A percentile compares a stretch with the other conserved stretches of the same genome.
phyloP scores from a whole-genome alignment of 1,284 basidiomycete species.

The Ustilago curta region DNA sequence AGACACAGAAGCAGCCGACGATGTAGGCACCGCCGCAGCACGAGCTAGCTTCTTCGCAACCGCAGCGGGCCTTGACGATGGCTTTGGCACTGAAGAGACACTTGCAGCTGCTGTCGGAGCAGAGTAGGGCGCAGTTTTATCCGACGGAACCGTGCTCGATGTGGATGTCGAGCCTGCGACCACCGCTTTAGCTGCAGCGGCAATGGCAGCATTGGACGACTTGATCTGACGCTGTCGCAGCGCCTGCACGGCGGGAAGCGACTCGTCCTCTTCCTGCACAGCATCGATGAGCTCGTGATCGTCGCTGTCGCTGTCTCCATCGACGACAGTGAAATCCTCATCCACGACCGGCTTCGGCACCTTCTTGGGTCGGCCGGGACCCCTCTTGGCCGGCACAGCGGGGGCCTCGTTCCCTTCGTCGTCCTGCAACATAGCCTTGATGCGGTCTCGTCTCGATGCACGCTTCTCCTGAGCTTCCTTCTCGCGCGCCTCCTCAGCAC shows the following conservation, averaged over 20 bases:
- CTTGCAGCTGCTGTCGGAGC: slow-evolving; percentile 5
- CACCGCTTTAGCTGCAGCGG: slow-evolving; percentile 12
- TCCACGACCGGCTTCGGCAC: slow-evolving; percentile 25
- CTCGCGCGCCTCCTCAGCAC: slow-evolving; percentile 26
- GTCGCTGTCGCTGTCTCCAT: slow-evolving; percentile 36
- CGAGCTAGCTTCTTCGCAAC: slow-evolving; percentile 1
- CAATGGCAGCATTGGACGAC: slow-evolving; percentile 21
- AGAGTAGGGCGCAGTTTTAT: slow-evolving; percentile 5
- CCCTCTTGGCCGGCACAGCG: slow-evolving; percentile 21
- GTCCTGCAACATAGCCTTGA: slow-evolving; percentile 31
- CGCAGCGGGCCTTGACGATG: neutral
- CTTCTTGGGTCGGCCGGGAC: slow-evolving; percentile 30
- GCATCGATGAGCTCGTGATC: slow-evolving; percentile 28
- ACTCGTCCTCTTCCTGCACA: slow-evolving; percentile 37
- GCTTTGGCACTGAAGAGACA: neutral
- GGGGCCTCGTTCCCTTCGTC: slow-evolving; percentile 15
- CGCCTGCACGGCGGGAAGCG: slow-evolving; percentile 36
- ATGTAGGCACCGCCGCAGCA: neutral
- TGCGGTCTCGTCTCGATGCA: slow-evolving; percentile 35
- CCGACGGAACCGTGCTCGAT: slow-evolving; percentile 1
- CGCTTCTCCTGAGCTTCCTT: slow-evolving; percentile 30
- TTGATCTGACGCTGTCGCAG: slow-evolving; percentile 25
- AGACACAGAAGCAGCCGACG: slow-evolving; percentile 4
- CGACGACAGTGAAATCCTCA: slow-evolving; percentile 26
- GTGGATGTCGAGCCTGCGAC: neutral